Base-by-base conservation (phyloP, 164 flowering plant species). In the Chloranthus sessilifolius region DNA sequence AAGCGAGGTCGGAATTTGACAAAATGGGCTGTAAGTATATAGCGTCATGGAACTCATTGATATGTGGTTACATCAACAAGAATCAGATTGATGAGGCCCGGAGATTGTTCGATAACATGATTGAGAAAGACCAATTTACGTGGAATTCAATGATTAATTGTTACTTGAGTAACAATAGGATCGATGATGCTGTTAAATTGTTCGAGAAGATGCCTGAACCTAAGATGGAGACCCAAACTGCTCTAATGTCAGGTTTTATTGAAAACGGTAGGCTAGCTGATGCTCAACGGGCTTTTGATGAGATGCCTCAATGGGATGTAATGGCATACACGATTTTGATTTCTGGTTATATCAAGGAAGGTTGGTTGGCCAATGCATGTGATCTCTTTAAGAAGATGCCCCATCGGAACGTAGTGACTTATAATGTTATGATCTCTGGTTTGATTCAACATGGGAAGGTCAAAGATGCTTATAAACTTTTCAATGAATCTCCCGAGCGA, bases 191-290 rank as follows among this genome's bases (percentile, higher is more conserved):
- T 27, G 45, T 39, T 40, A 22, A 24, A n/a, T 22, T 52, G 16
- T 24, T 52, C 34, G 19, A n/a, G 27, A 38, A 40, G 27, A 39
- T 52, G 35, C 45, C 55, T 25, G 55, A 52, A 38, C 55, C 44
- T 25, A 5, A 29, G 10, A 21, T 52, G 7, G 45, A 37, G 33
- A 26, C 55, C 10, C 11, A 7, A 17, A 52, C 55, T 15, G 17
- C 44, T n/a, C 38, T 52, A 17, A 37, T 52, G 44, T 52, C 55
- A 25, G 46, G 29, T 37, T 37, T 23, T 15, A 52, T 52, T 23
- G 43, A 52, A 15, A 52, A 38, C 26, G 45, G n/a, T 7, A 37
- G 23, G 29, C 20, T 52, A 22, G 44, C 37, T 37, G 55, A 52
- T 36, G 55, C 55, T 21, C 19, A 23, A 19, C 14, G 31, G 26